These are phyloP conservation scores for Gracilaria vermiculophylla DNA, from an alignment of 23 red algal species.

Conservation along the genomic window DNA sequence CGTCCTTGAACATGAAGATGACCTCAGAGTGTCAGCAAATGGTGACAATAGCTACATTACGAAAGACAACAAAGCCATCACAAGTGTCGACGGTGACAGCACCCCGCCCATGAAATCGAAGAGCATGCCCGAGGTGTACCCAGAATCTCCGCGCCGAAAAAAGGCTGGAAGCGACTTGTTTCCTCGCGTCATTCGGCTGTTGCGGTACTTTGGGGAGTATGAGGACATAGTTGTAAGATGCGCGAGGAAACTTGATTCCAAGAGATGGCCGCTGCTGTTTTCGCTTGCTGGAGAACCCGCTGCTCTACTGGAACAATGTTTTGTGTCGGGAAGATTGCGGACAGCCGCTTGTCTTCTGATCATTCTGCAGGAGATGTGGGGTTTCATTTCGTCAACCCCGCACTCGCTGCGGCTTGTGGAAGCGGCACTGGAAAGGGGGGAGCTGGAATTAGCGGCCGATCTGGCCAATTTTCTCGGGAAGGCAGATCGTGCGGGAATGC, in stretches of 20 bases:
- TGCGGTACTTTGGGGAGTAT: constrained; percentile 98
- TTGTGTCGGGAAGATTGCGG: constrained; percentile 75
- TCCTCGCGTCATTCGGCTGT: constrained; percentile 66
- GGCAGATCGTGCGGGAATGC: constrained; percentile 75
- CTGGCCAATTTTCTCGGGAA: constrained; percentile 76
- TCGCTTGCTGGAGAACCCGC: constrained; percentile 86
- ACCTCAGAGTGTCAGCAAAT: constrained; percentile 6
- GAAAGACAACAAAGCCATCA: neutral
- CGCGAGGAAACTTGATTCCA: constrained; percentile 94
- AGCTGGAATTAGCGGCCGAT: constrained; percentile 66
- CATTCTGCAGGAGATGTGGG: constrained; percentile 97
- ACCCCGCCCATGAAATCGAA: neutral
- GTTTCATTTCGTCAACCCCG: constrained; percentile 73
- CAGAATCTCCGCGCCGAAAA: constrained; percentile 36
- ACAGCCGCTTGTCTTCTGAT: constrained; percentile 88
- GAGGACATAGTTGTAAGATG: constrained; percentile 98
- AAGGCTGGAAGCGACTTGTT: constrained; percentile 56
- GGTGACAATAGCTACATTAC: constrained; percentile 5
- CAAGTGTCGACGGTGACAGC: neutral
- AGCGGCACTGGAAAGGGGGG: constrained; percentile 76
- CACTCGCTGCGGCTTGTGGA: constrained; percentile 84
- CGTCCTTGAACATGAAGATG: constrained; percentile 73
- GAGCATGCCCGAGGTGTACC: constrained; percentile 15
- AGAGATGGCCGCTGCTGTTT: constrained; percentile 92
- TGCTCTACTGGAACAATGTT: constrained; percentile 92